Percentiles rank a stretch among this genome's conserved stretches.
Conservation (phyloP, 495 filamentous ascomycete species). For the Neurospora cerealis region DNA sequence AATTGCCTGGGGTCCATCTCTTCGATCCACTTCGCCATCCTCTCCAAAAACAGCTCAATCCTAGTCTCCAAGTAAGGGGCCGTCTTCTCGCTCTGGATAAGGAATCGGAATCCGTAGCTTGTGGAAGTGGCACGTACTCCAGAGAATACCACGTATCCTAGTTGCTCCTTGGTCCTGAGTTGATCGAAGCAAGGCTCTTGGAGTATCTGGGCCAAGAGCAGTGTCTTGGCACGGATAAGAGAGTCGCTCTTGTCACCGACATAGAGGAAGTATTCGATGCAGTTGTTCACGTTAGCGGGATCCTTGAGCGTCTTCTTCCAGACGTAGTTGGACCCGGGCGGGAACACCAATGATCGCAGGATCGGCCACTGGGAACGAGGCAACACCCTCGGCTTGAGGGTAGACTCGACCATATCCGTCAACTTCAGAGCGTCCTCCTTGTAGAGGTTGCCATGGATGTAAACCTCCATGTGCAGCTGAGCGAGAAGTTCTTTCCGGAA, state of each 20-base stretch:
- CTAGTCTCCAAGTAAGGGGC: constrained; percentile 74
- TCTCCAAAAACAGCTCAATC: constrained; percentile 72
- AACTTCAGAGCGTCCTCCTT: constrained; percentile 89
- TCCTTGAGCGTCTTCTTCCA: constrained; percentile 76
- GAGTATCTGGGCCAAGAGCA: constrained; percentile 82
- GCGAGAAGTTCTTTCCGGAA: constrained; percentile 76
- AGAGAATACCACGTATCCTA: constrained; percentile 92
- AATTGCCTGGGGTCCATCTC: constrained; percentile 80
- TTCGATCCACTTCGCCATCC: constrained; percentile 52
- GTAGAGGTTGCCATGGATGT: constrained; percentile 89
- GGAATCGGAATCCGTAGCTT: constrained; percentile 74
- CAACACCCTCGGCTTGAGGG: constrained; percentile 63
- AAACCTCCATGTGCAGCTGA: constrained; percentile 78
- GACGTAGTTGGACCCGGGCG: constrained; percentile 69
- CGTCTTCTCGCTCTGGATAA: constrained; percentile 89
- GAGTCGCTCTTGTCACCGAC: constrained; percentile 65
- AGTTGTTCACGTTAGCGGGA: constrained; percentile 90
- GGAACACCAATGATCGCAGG: constrained; percentile 65
- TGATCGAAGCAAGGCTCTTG: constrained; percentile 92
- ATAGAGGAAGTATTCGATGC: constrained; percentile 84
- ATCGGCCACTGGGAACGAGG: constrained; percentile 75
- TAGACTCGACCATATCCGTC: constrained; percentile 70
- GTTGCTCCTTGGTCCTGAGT: constrained; percentile 91
- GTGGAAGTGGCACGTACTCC: constrained; percentile 58
- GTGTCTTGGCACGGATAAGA: constrained; percentile 57